These are phyloP conservation scores for Fusarium acutatum DNA, from an alignment of 2,329 filamentous ascomycete genomes.

Conservation along the genomic window DNA sequence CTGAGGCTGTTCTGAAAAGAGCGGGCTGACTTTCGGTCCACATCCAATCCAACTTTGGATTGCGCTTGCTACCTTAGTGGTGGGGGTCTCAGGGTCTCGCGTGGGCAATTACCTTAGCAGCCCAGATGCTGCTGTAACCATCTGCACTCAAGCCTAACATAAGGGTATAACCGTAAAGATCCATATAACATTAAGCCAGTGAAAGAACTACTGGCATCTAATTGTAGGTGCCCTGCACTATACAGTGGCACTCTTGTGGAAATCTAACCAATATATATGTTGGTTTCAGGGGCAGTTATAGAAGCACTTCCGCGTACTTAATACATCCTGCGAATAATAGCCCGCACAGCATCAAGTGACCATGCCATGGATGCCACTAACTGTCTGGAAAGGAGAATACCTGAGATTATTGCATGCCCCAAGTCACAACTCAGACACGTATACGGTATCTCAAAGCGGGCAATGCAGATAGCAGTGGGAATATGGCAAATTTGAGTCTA, in stretches of 20 bases:
- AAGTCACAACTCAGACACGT: neutral
- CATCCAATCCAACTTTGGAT: neutral
- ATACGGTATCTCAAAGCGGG: slow-evolving; percentile 24
- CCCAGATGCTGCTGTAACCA: neutral
- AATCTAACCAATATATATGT: neutral
- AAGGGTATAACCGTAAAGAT: neutral
- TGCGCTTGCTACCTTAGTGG: neutral
- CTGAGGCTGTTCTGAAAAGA: neutral
- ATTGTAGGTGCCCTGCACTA: neutral
- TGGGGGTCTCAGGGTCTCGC: neutral
- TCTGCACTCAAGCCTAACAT: neutral
- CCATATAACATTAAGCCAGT: neutral
- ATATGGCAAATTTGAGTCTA: slow-evolving; percentile 32
- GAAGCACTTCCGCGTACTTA: neutral
- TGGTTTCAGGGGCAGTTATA: neutral
- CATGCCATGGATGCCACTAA: neutral
- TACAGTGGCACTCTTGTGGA: neutral
- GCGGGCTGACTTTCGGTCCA: neutral
- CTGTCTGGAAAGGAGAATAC: neutral
- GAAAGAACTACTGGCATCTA: neutral
- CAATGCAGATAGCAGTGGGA: slow-evolving; percentile 20
- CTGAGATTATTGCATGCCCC: neutral
- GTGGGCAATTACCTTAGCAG: neutral
- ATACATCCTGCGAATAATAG: neutral
- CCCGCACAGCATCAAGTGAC: neutral